These are phyloP conservation scores for Fusarium sterilihyphosum DNA, from an alignment of 2,329 filamentous ascomycete species.

Conservation along the genomic window DNA sequence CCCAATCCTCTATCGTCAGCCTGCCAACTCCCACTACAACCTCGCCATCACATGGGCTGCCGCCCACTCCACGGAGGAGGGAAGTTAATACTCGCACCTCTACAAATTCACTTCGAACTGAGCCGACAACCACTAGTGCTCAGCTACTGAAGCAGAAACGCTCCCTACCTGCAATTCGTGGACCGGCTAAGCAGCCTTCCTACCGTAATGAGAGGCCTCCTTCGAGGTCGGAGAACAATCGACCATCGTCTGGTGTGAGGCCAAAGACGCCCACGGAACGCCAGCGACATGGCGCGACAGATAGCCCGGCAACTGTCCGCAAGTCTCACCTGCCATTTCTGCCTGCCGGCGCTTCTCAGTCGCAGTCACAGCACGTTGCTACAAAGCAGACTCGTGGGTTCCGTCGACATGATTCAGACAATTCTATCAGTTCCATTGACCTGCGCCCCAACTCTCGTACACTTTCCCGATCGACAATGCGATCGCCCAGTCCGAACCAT, in stretches of 20 bases:
- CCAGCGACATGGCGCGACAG: constrained; percentile 56
- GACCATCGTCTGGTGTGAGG: constrained; percentile 63
- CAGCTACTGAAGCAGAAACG: constrained; percentile 73
- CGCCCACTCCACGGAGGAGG: constrained; percentile 70
- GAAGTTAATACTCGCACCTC: constrained; percentile 67
- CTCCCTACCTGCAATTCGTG: constrained; percentile 69
- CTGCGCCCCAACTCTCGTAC: constrained; percentile 66
- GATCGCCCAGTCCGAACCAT: constrained; percentile 67
- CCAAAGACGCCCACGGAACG: constrained; percentile 79
- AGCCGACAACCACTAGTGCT: constrained; percentile 72
- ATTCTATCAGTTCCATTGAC: constrained; percentile 67
- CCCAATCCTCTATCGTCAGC: constrained; percentile 74
- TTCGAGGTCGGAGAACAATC: constrained; percentile 64
- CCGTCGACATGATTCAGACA: constrained; percentile 85
- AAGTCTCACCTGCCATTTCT: constrained; percentile 79
- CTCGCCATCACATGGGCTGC: constrained; percentile 62
- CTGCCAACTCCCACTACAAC: constrained; percentile 69
- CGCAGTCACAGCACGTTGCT: constrained; percentile 81
- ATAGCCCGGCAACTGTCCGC: constrained; percentile 63
- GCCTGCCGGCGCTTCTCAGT: constrained; percentile 77
- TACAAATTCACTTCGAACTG: constrained; percentile 62
- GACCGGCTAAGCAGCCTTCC: constrained; percentile 59
- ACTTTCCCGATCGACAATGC: constrained; percentile 66
- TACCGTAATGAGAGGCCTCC: constrained; percentile 66
- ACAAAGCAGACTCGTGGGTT: constrained; percentile 77